Base-by-base conservation (phyloP, 139 green algal genomes). In the Picochlorum costavermella region DNA sequence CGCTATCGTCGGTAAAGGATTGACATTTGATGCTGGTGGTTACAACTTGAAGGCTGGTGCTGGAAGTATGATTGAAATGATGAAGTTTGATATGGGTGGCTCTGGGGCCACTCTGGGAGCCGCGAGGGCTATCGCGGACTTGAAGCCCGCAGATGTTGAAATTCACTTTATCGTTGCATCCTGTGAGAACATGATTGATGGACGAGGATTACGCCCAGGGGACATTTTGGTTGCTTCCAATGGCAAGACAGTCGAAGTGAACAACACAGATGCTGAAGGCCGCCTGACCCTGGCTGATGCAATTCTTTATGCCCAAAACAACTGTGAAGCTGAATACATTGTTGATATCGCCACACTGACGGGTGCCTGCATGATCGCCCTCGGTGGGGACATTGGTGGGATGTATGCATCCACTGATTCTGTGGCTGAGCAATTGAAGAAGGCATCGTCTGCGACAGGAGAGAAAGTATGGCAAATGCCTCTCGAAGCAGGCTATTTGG, bases 161-260 rank as follows among this genome's bases (percentile, higher is more conserved):
- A 80, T 96, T 10, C 92, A 99, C 77, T 96, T 99, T 74, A 93
- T 98, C 55, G 77, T 92, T 6, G 93, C 93, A 4, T 67, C 84
- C 4, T 98, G 93, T 79, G 93, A 98, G 71, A 98, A 98, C 84
- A 97, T 98, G 93, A 83, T 98, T n/a, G 77, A 76, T 57, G 79
- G 78, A 46, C 71, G 70, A 28, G 92, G 86, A 29, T 80, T 97
- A 76, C 80, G 87, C 0, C 94, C 94, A 0, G 94, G 94, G 8
- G 94, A 99, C 70, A 83, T 99, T 57, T 76, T 98, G 49, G 94
- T 83, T 11, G 79, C 86, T 1, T 88, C 90, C 40, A 95, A 90
- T 50, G 93, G 92, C 29, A 97, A 91, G 75, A 96, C 89, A 6
- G 84, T 96, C 9, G 88, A 96, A 78, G 75, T 79, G 9, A 68